Evolutionary conservation across 169 alveolate genomes (phyloP).

Genomic region (Plasmodium berghei): DNA sequence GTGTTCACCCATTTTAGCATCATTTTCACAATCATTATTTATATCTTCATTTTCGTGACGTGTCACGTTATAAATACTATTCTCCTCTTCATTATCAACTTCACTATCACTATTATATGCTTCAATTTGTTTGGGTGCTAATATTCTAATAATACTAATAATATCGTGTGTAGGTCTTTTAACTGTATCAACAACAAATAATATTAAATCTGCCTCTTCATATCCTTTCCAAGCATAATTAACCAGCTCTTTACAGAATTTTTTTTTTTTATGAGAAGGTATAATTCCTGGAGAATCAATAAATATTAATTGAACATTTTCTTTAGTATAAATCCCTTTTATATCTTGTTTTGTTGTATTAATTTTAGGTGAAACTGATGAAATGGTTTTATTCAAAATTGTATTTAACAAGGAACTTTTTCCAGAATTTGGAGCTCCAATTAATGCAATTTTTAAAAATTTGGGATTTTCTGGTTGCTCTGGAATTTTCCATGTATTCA

Average conservation of each 20-base stretch:
- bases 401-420: conserved; percentile 90
- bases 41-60: neutral
- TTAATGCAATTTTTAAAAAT: conserved; percentile 82
- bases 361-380: conserved; percentile 92
- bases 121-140: conserved; percentile 80
- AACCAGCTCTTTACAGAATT: conserved; percentile 86
- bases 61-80: neutral
- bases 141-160: conserved; percentile 80
- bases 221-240: conserved; percentile 91
- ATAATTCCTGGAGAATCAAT: conserved; percentile 90
- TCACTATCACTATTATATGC: conserved; percentile 68
- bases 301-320: conserved; percentile 86
- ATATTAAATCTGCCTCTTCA: conserved; percentile 89
- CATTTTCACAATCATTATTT: neutral
- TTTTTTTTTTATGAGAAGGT: conserved; percentile 87
- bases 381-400: conserved; percentile 82
- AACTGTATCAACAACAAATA: conserved; percentile 87
- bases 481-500: conserved; percentile 82
- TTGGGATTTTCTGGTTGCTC: conserved; percentile 80
- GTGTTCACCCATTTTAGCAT: neutral
- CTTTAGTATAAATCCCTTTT: conserved; percentile 83
- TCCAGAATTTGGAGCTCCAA: conserved; percentile 91
- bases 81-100: conserved; percentile 12
- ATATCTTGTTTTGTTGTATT: conserved; percentile 89
- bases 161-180: conserved; percentile 88